These are phyloP conservation scores for Ailanthus altissimus DNA, from an alignment of 345 rosid genomes.

Conservation along the genomic window DNA sequence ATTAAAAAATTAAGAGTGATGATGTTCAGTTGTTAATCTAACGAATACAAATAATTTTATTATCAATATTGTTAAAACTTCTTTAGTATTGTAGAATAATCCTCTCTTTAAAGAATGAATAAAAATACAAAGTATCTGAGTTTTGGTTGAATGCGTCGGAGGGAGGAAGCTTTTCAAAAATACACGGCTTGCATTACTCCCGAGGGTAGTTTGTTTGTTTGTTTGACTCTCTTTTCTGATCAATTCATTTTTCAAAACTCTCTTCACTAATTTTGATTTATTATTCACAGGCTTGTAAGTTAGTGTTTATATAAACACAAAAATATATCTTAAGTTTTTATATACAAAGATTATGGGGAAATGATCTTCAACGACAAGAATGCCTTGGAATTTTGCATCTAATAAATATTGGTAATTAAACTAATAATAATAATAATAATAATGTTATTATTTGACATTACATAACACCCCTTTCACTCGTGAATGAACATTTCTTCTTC, in stretches of 20 bases:
- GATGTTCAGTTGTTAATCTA: too few species aligned
- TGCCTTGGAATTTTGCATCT: conserved; percentile 20
- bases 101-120: too few species aligned
- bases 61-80: too few species aligned
- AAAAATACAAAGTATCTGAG: not conserved
- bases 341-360: not conserved
- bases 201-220: conserved; percentile 27
- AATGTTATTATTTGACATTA: not conserved
- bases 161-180: conserved; percentile 33
- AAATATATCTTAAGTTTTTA: too few species aligned
- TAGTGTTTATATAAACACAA: too few species aligned
- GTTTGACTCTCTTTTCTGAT: conserved; percentile 24
- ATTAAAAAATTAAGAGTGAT: too few species aligned
- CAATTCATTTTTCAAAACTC: not conserved
- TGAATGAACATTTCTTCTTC: not conserved
- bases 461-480: conserved; percentile 1
- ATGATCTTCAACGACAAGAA: conserved; percentile 33
- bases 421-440: not conserved
- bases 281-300: too few species aligned
- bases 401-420: not conserved
- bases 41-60: too few species aligned
- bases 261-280: too few species aligned
- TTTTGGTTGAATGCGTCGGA: conserved; percentile 14
- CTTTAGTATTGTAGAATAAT: too few species aligned
- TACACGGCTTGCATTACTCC: conserved; percentile 46